These are phyloP conservation scores for Trametes polyzona DNA, from an alignment of 1,284 basidiomycete genomes.

Conservation along the genomic window DNA sequence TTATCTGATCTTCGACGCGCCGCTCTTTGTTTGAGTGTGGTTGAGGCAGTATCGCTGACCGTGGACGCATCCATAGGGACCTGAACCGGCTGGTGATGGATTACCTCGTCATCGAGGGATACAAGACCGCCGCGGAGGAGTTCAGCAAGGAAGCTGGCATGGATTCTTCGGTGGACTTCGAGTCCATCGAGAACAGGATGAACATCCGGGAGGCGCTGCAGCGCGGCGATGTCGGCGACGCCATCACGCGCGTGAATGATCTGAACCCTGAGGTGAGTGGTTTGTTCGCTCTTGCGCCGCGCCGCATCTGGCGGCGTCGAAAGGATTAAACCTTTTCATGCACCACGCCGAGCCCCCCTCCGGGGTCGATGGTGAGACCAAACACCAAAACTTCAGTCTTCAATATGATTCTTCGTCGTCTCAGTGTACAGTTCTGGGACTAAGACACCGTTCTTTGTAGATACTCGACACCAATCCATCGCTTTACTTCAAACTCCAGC, in stretches of 20 bases:
- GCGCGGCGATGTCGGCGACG: constrained; percentile 92
- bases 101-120: constrained; percentile 97
- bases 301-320: constrained; percentile 23
- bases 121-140: constrained; percentile 93
- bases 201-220: constrained; percentile 93
- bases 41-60: constrained; percentile 39
- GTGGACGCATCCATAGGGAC: constrained; percentile 58
- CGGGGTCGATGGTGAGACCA: constrained; percentile 75
- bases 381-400: constrained; percentile 89
- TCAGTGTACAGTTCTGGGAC: constrained; percentile 23
- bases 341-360: constrained; percentile 94
- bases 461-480: constrained; percentile 93
- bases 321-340: constrained; percentile 94
- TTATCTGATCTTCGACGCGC: constrained; percentile 63
- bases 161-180: constrained; percentile 80
- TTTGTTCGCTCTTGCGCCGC: constrained; percentile 10
- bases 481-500: constrained; percentile 91
- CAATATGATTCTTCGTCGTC: constrained; percentile 77
- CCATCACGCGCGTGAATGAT: constrained; percentile 93
- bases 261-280: constrained; percentile 92
- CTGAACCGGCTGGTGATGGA: constrained; percentile 97
- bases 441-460: constrained; percentile 46
- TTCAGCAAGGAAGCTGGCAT: constrained; percentile 90
- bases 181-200: constrained; percentile 93
- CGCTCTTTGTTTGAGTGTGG: constrained; percentile 29